Percentiles rank a stretch among this genome's conserved stretches.
phyloP scores from a whole-genome alignment of 805 yeast genomes.

The Pichia phayaonensis region DNA sequence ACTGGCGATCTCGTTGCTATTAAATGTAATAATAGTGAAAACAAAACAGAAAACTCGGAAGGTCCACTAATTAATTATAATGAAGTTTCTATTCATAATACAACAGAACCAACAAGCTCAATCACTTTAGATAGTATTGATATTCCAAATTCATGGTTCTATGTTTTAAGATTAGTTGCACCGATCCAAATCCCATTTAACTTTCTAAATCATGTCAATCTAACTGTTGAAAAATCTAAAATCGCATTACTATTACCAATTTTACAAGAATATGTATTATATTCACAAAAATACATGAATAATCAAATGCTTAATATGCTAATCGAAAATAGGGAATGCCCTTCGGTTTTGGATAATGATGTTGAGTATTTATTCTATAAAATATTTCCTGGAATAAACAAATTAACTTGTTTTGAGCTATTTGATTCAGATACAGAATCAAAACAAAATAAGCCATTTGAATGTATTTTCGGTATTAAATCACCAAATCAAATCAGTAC shows the following conservation, averaged over 20 bases:
- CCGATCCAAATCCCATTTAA: slow-evolving; percentile 52
- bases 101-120: neutral
- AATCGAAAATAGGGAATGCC: slow-evolving; percentile 16
- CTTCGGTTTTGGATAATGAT: slow-evolving; percentile 15
- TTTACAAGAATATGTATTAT: slow-evolving; percentile 24
- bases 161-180: slow-evolving; percentile 58
- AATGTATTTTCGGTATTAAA: slow-evolving; percentile 19
- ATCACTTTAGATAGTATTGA: slow-evolving; percentile 17
- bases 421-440: slow-evolving; percentile 14
- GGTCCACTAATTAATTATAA: slow-evolving; percentile 8
- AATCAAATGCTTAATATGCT: slow-evolving; percentile 5
- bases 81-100: slow-evolving; percentile 11
- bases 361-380: slow-evolving; percentile 18
- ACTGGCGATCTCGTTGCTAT: slow-evolving; percentile 19
- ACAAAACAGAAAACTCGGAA: slow-evolving; percentile 17
- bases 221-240: slow-evolving; percentile 19
- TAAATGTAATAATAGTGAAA: slow-evolving; percentile 19
- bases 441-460: slow-evolving; percentile 16
- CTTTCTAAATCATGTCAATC: slow-evolving; percentile 34
- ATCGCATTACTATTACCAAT: slow-evolving; percentile 24
- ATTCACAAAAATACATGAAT: slow-evolving; percentile 16
- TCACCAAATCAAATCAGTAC: neutral
- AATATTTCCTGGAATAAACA: slow-evolving; percentile 23
- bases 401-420: slow-evolving; percentile 19
- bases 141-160: slow-evolving; percentile 57